A percentile compares a stretch with the other conserved stretches of the same genome.
These are phyloP conservation scores for Alliaria petiolata DNA, from an alignment of 345 rosid species.

Conservation along the genomic window DNA sequence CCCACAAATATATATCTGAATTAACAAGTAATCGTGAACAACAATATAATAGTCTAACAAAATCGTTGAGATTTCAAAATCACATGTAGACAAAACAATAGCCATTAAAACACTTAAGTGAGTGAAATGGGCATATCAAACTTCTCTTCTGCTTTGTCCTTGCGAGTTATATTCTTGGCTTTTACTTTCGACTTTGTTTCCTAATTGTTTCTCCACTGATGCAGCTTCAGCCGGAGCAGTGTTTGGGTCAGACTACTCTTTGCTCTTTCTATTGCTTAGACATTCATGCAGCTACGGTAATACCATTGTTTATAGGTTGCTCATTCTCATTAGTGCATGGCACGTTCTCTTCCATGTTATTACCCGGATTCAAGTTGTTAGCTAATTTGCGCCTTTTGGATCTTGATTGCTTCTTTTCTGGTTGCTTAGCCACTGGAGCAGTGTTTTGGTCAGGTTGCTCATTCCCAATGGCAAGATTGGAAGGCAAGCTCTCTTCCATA, in stretches of 20 bases:
- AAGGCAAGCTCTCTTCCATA: not conserved
- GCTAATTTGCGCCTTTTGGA: constrained; percentile 18
- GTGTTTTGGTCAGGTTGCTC: constrained; percentile 9
- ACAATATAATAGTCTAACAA: constrained; percentile 7
- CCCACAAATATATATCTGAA: not conserved
- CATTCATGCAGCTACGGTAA: not conserved
- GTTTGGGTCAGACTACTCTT: not conserved
- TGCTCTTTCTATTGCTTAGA: not conserved
- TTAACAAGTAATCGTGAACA: not conserved
- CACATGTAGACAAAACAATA: too few species aligned
- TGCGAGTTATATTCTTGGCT: not conserved
- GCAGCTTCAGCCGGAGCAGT: not conserved
- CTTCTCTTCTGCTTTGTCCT: not conserved
- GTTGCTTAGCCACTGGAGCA: not conserved
- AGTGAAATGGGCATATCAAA: too few species aligned
- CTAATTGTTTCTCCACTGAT: not conserved
- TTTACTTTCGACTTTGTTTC: not conserved
- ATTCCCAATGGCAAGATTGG: not conserved
- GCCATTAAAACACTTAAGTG: too few species aligned
- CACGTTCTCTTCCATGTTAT: constrained; percentile 7
- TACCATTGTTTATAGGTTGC: not conserved
- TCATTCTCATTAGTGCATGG: not conserved
- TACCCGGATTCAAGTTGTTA: not conserved
- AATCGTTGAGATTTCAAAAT: not conserved
- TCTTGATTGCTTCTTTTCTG: not conserved